Evolutionary conservation across 257 asterid genomes (phyloP).

Genomic region (Linderniella brevidens): DNA sequence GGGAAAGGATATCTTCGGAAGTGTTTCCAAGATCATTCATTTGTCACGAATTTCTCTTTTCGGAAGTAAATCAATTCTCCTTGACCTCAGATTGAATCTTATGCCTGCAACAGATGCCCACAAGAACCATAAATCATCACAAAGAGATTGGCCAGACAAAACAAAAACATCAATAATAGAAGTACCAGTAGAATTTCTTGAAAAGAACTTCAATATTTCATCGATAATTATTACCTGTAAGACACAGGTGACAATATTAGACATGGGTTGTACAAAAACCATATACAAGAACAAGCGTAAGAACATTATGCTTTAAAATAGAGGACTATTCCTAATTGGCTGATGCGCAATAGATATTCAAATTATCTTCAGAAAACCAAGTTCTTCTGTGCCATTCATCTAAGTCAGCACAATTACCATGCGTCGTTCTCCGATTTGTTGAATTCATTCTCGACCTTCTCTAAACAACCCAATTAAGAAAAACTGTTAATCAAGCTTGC

Average conservation of each 20-base stretch:
- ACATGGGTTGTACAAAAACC: not conserved
- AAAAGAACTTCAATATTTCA: conserved; percentile 82
- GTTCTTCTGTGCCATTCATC: too few species aligned
- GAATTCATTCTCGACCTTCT: too few species aligned
- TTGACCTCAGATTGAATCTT: conserved; percentile 42
- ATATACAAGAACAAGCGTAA: not conserved
- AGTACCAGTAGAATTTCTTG: conserved; percentile 50
- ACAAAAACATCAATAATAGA: not conserved
- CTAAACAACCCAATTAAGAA: too few species aligned
- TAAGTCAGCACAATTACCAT: too few species aligned
- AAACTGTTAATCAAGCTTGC: too few species aligned
- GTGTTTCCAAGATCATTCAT: conserved; percentile 9
- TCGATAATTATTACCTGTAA: conserved; percentile 84
- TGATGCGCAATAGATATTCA: too few species aligned
- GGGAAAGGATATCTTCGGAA: too few species aligned
- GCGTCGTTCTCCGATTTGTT: too few species aligned
- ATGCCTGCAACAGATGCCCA: conserved; percentile 27
- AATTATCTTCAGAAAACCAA: too few species aligned
- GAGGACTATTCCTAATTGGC: too few species aligned
- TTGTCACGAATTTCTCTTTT: conserved; percentile 56
- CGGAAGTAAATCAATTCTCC: conserved; percentile 78
- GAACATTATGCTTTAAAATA: not conserved
- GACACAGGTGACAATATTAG: conserved; percentile 3
- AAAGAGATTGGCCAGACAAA: not conserved
- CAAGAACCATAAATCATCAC: conserved; percentile 10